These are phyloP conservation scores for Paecilomyces sp. DNA, from an alignment of 2,329 filamentous ascomycete species.

Conservation along the genomic window DNA sequence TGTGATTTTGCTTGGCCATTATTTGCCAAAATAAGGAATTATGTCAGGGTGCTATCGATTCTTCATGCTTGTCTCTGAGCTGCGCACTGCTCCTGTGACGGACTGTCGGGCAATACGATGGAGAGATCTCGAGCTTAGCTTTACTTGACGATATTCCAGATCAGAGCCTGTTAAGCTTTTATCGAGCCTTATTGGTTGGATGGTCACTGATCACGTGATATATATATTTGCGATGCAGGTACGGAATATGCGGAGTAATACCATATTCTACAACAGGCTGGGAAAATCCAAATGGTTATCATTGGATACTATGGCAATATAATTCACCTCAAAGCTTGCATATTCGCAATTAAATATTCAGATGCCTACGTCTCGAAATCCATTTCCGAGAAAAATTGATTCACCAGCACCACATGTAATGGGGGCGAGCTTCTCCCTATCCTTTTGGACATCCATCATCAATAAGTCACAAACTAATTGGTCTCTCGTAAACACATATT, in stretches of 20 bases:
- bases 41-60: not conserved
- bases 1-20: constrained; percentile 23
- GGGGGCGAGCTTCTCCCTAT: no score
- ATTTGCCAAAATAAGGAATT: not conserved
- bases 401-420: no score
- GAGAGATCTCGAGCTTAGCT: not conserved
- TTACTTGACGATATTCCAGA: not conserved
- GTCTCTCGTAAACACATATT: no score
- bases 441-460: no score
- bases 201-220: not conserved
- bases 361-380: no score
- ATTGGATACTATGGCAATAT: not conserved
- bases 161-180: not conserved
- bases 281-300: not conserved
- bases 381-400: no score
- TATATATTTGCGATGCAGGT: not conserved
- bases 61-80: not conserved
- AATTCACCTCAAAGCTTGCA: no score
- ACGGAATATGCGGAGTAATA: no score
- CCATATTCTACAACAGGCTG: not conserved
- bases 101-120: not conserved
- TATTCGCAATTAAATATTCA: no score
- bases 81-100: not conserved
- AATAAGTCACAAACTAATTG: no score
- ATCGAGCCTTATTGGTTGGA: not conserved